Evolutionary conservation across 805 yeast species (phyloP).

Genomic region (Wickerhamiella nectarea): DNA sequence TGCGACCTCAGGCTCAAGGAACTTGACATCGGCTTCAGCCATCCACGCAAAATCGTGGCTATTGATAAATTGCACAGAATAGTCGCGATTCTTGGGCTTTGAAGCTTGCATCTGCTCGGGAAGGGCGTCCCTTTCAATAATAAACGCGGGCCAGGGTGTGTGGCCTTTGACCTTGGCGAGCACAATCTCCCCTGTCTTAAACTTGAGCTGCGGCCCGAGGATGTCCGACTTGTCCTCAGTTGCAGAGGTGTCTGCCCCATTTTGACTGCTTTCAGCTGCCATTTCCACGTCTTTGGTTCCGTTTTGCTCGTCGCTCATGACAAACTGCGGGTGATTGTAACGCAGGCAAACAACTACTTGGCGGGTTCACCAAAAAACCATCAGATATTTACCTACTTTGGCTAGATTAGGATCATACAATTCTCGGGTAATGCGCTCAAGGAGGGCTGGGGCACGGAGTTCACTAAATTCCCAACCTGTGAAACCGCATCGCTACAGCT

Average conservation of each 20-base stretch:
- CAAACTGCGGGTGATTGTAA: too few species aligned
- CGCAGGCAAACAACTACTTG: too few species aligned
- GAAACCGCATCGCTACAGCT: too few species aligned
- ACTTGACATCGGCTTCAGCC: constrained; percentile 21
- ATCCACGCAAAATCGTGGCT: constrained; percentile 64
- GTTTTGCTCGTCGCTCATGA: not conserved
- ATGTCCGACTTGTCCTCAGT: not conserved
- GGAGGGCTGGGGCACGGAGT: too few species aligned
- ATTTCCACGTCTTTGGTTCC: not conserved
- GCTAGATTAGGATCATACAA: too few species aligned
- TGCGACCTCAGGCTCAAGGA: constrained; percentile 14
- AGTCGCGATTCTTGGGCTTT: constrained; percentile 33
- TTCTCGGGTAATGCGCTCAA: too few species aligned
- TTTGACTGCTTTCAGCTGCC: not conserved
- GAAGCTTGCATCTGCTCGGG: constrained; percentile 43
- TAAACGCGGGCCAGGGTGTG: constrained; percentile 81
- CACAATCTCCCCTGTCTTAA: constrained; percentile 27
- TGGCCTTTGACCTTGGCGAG: constrained; percentile 70
- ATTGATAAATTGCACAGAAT: constrained; percentile 50
- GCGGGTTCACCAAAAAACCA: too few species aligned
- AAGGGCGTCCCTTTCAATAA: constrained; percentile 44
- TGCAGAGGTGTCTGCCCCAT: not conserved
- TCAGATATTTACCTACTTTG: too few species aligned
- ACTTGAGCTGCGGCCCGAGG: not conserved
- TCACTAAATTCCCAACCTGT: too few species aligned